Conservation (phyloP, 352 stramenopile species). For the Phytophthora tentaculata region DNA sequence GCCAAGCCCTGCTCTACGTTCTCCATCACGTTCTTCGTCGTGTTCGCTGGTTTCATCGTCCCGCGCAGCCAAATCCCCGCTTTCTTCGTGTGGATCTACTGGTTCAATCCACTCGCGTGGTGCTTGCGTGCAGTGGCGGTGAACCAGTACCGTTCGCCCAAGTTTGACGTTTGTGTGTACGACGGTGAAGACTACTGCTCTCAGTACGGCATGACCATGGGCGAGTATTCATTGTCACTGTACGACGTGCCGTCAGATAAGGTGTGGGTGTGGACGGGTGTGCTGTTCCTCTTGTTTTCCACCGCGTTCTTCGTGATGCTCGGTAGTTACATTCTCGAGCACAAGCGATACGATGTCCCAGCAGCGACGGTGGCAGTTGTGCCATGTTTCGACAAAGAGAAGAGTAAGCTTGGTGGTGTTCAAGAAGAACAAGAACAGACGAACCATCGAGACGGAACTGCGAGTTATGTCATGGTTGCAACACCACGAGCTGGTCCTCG, state of each 20-base stretch:
- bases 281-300: constrained; percentile 26
- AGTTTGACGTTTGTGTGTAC: constrained; percentile 39
- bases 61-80: constrained; percentile 19
- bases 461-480: constrained; percentile 20
- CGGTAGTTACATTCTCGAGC: constrained; percentile 32
- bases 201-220: constrained; percentile 35
- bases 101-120: constrained; percentile 60
- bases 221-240: constrained; percentile 34
- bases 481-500: constrained; percentile 13
- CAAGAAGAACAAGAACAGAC: constrained; percentile 10
- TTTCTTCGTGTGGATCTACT: constrained; percentile 69
- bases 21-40: constrained; percentile 27
- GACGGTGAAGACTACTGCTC: constrained; percentile 32
- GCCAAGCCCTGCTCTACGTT: constrained; percentile 42
- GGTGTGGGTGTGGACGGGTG: constrained; percentile 32
- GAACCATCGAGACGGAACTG: not conserved
- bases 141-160: constrained; percentile 43
- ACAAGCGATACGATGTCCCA: constrained; percentile 33
- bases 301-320: constrained; percentile 35
- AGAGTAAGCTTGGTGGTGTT: constrained; percentile 11
- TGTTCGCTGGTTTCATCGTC: constrained; percentile 39
- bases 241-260: constrained; percentile 41
- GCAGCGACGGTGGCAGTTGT: constrained; percentile 18
- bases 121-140: constrained; percentile 38
- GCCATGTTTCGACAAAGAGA: constrained; percentile 6